Conservation (phyloP, 805 yeast genomes). For the Ogataea trehalophila region DNA sequence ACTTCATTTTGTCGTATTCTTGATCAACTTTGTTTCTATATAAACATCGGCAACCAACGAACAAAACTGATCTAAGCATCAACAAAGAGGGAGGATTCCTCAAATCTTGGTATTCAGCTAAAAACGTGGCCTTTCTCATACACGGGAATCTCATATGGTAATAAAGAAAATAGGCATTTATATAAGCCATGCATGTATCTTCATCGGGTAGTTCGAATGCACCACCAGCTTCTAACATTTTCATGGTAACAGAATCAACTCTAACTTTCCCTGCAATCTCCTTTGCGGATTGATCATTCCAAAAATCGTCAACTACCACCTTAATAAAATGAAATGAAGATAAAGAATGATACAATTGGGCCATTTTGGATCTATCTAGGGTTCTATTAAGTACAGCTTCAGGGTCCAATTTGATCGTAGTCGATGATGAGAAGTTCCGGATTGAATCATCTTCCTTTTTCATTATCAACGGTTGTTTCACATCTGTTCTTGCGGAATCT, state of each 20-base stretch:
- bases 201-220: conserved; percentile 60
- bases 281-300: not conserved
- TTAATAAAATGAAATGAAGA: not conserved
- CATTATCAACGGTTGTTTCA: too few species aligned
- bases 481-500: too few species aligned
- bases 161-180: conserved; percentile 53
- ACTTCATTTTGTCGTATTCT: conserved; percentile 44
- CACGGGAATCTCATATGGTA: conserved; percentile 67
- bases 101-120: conserved; percentile 49
- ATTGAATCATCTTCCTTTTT: not conserved
- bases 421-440: not conserved
- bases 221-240: conserved; percentile 57
- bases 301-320: conserved; percentile 2
- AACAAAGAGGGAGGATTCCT: conserved; percentile 53
- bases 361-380: not conserved
- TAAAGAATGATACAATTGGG: not conserved
- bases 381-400: not conserved
- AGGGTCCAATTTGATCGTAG: conserved; percentile 1
- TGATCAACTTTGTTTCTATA: conserved; percentile 22
- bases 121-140: conserved; percentile 53
- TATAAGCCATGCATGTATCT: conserved; percentile 51
- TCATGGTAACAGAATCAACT: conserved; percentile 42
- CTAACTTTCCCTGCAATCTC: not conserved
- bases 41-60: conserved; percentile 46
- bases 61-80: conserved; percentile 54